Percentiles rank a stretch among this genome's conserved stretches.
Evolutionary conservation across 345 rosid species (phyloP).

Genomic region (Pistacia integerrima): DNA sequence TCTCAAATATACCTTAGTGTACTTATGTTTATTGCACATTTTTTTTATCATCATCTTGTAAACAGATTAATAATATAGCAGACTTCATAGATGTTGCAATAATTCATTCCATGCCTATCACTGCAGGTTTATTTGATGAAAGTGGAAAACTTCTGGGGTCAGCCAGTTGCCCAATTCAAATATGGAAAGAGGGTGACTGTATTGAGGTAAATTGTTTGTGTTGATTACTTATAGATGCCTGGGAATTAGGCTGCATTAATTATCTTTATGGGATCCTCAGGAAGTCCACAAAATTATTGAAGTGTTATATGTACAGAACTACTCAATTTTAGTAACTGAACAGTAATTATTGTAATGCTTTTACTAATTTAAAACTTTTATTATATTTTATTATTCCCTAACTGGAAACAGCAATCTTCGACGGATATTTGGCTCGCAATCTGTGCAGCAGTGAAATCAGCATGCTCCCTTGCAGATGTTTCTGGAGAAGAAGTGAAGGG

Average conservation of each 20-base stretch:
- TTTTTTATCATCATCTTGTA: neutral
- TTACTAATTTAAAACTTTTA: slow-evolving; percentile 1
- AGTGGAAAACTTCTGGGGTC: slow-evolving; percentile 83
- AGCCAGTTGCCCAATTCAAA: slow-evolving; percentile 87
- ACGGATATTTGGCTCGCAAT: slow-evolving; percentile 97
- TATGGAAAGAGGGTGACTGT: slow-evolving; percentile 89
- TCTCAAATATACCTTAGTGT: too few relatives aligned
- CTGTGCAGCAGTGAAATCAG: slow-evolving; percentile 83
- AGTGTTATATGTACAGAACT: neutral
- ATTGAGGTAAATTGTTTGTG: slow-evolving; percentile 58
- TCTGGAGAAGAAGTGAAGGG: slow-evolving; percentile 69
- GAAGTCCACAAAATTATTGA: neutral
- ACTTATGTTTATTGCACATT: neutral
- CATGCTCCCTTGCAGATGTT: slow-evolving; percentile 74
- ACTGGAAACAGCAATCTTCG: slow-evolving; percentile 82
- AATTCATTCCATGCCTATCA: slow-evolving; percentile 1
- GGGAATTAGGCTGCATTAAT: neutral
- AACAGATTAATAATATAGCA: neutral
- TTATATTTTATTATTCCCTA: neutral
- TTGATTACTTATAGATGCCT: neutral
- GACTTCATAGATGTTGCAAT: neutral
- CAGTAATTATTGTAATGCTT: neutral
- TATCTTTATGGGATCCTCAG: neutral
- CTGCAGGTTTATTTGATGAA: slow-evolving; percentile 77
- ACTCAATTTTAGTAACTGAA: neutral